Evolutionary conservation across 2,329 filamentous ascomycete species (phyloP).

Genomic region (Claviceps capensis): DNA sequence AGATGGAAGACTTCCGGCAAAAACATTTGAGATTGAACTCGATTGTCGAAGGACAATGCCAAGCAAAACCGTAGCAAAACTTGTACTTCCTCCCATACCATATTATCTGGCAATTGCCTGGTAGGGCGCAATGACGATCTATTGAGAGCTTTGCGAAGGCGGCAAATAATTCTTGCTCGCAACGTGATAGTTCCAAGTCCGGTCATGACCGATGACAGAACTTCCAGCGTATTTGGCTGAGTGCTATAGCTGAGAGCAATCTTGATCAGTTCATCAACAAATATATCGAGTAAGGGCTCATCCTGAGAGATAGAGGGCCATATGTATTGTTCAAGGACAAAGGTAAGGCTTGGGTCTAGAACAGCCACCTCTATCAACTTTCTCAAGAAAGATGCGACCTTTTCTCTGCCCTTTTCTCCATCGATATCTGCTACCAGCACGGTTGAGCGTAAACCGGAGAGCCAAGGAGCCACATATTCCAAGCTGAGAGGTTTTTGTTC

Average conservation of each 20-base stretch:
- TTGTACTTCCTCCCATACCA: conserved; percentile 57
- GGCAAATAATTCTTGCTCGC: conserved; percentile 50
- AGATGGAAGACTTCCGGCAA: conserved; percentile 58
- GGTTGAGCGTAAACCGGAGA: conserved; percentile 45
- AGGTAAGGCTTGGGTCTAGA: conserved; percentile 43
- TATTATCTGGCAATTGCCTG: conserved; percentile 49
- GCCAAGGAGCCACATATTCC: conserved; percentile 58
- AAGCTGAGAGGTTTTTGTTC: conserved; percentile 54
- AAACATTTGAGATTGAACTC: conserved; percentile 53
- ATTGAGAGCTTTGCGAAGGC: conserved; percentile 53
- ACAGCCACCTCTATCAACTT: conserved; percentile 54
- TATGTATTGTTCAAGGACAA: conserved; percentile 49
- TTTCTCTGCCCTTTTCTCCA: conserved; percentile 52
- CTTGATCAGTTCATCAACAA: conserved; percentile 54
- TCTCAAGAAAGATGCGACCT: conserved; percentile 47
- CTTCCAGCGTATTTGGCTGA: conserved; percentile 45
- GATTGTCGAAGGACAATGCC: conserved; percentile 53
- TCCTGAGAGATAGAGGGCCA: conserved; percentile 53
- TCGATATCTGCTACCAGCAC: conserved; percentile 46
- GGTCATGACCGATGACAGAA: conserved; percentile 47
- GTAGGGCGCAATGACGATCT: conserved; percentile 54
- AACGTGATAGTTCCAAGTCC: conserved; percentile 52
- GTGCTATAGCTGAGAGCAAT: conserved; percentile 42
- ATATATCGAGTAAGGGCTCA: conserved; percentile 51
- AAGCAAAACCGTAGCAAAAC: conserved; percentile 53